Evolutionary conservation across 805 yeast genomes (phyloP), one percentile per base, ranked within the genome.

Genomic region (Metahyphopichia silvanorum): DNA sequence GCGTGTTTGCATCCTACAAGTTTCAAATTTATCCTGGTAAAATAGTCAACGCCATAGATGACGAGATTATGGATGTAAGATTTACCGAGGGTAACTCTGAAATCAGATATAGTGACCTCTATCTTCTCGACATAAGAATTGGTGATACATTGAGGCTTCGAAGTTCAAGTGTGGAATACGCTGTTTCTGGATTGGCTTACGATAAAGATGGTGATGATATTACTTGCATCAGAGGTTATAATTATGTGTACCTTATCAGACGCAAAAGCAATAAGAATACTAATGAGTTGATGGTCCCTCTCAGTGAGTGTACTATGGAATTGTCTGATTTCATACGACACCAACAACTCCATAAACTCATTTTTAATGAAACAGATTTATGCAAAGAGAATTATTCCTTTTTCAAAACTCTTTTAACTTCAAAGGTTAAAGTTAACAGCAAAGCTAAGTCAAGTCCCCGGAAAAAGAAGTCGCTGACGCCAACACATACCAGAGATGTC

Each of bases 191-290:
- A 0, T 49, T 81, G 21, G 33, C 45, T 11, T 21, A 29, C 13
- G 42, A 36, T 4, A 33, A 33, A 2, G 46, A 52, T 6, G 40
- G 38, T 6, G 44, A 51, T 12, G 41, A 42, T 1, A 66, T 80
- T 5, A 53, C 65, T 30, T 81, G 87, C 47, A 63, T 77, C 35
- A 59, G 87, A 41, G 88, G 88, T 0, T 81, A 62, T 45, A 78
- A 79, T 46, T 58, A 66, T 0, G 71, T 77, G 2, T 56, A 59
- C 39, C 53, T 66, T 5, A 59, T 47, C 38, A 40, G 52, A 45
- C 15, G 18, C 10, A 15, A 14, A 5, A 15, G 12, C 6, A 46
- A 31, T 21, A 41, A 42, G n/a, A 42, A 39, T 28, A 34, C 17
- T n/a, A 38, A 34, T 22, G 59, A 49, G 34, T 38, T 34, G 33